Base-by-base conservation (phyloP, 176 grass and related monocot species). In the Olyra latifolia region DNA sequence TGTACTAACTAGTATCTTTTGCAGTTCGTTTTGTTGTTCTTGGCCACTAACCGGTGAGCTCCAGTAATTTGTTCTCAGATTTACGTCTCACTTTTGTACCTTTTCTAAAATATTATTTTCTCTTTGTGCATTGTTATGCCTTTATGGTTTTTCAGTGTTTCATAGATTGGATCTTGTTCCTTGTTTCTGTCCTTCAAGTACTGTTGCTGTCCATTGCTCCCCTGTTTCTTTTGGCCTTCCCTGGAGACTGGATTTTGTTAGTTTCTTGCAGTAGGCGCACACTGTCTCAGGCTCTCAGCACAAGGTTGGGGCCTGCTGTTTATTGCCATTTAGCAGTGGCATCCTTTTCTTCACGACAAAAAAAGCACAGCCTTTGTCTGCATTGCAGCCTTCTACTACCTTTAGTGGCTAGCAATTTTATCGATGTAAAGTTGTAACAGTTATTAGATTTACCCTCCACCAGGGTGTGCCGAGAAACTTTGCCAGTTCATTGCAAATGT, bases 371-470 rank as follows among this genome's bases (percentile, higher is more conserved):
- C 9, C 22, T 46, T 74, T 77, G 55, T 89, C 23, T 80, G 52
- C 70, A 62, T 61, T 69, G 3, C 53, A 75, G 43, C 44, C 15
- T 75, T 69, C 75, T 11, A 35, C 35, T 54, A 38, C 10, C 23
- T 83, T 66, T 62, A 10, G 55, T 29, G 14, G 69, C 12, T 69
- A 72, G 40, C 67, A 73, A 19, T 20, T 43, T 72, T 85, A 64
- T 17, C 57, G 2, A 48, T 84, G 12, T 52, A 88, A 59, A 35
- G 43, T 52, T 74, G 32, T 20, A 61, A 69, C 75, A 69, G 80
- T 52, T 22, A 5, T 27, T 59, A 48, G 61, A 35, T 35, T 53
- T 56, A 45, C 19, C 9, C 20, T 63, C 20, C 54, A 25, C n/a
- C 48, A 61, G 14, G 41, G 27, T 83, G 52, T 67, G 75, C 23